Evolutionary conservation across 805 yeast genomes (phyloP).

Genomic region (Saccharomyces kudriavzevii): DNA sequence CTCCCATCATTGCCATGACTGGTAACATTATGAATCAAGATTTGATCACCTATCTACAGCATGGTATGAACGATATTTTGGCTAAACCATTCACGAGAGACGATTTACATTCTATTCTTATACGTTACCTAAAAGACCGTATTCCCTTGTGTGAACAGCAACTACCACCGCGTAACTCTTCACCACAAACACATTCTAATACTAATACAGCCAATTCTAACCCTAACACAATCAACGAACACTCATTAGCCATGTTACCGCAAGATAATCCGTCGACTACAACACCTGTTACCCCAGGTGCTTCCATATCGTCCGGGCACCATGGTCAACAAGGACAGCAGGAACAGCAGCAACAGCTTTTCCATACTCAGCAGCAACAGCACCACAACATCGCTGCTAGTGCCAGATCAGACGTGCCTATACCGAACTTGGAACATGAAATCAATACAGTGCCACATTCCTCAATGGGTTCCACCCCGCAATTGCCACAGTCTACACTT

Average conservation of each 20-base stretch:
- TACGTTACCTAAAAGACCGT: conserved; percentile 57
- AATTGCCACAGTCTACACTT: background rate
- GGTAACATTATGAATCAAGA: conserved; percentile 82
- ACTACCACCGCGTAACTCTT: conserved; percentile 4
- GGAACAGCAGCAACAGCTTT: background rate
- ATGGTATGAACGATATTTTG: conserved; percentile 87
- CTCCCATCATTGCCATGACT: conserved; percentile 93
- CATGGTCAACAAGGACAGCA: background rate
- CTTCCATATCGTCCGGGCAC: background rate
- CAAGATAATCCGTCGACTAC: background rate
- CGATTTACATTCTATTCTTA: conserved; percentile 69
- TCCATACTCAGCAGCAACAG: background rate
- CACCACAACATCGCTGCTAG: background rate
- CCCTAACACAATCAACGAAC: background rate
- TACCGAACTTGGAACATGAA: background rate
- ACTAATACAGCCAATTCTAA: conserved; percentile 1
- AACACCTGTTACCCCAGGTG: background rate
- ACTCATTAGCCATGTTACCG: background rate
- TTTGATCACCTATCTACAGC: conserved; percentile 67
- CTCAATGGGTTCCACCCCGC: background rate
- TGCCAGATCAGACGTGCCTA: background rate
- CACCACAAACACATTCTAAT: conserved; percentile 2
- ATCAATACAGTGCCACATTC: background rate
- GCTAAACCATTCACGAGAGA: conserved; percentile 92
- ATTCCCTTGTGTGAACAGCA: conserved; percentile 31